These are phyloP conservation scores for Vicia faba DNA, from an alignment of 306 rosid species.

Conservation along the genomic window DNA sequence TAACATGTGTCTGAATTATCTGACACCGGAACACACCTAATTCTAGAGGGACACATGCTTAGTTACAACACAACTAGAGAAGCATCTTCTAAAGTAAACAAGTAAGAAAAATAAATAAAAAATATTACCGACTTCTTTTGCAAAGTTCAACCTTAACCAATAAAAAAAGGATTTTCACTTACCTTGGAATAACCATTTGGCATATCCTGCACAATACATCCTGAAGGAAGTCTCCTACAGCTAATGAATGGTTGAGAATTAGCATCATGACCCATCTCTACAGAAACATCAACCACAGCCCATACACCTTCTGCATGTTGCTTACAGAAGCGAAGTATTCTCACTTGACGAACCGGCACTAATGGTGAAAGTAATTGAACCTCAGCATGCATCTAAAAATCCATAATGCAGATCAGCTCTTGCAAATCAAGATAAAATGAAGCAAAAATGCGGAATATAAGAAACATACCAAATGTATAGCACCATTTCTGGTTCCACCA, in stretches of 20 bases:
- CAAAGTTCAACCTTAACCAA: constrained; percentile 31
- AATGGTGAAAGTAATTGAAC: constrained; percentile 82
- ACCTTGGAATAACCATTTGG: constrained; percentile 93
- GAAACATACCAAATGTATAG: constrained; percentile 69
- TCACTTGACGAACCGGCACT: constrained; percentile 71
- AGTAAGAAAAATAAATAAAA: constrained; percentile 34
- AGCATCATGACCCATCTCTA: constrained; percentile 59
- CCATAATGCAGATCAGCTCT: constrained; percentile 26
- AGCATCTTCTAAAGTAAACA: constrained; percentile 51
- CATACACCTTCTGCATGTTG: constrained; percentile 87
- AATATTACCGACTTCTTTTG: not conserved
- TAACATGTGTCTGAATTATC: too few species aligned
- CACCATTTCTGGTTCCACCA: constrained; percentile 77
- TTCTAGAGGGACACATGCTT: too few species aligned
- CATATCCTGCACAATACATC: constrained; percentile 88
- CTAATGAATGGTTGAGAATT: constrained; percentile 46
- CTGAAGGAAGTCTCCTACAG: constrained; percentile 93
- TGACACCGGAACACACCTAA: too few species aligned
- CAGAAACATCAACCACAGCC: constrained; percentile 91
- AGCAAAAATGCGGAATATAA: not conserved
- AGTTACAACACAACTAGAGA: constrained; percentile 39
- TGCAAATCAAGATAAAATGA: not conserved
- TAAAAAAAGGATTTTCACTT: constrained; percentile 19
- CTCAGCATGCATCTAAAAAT: constrained; percentile 78
- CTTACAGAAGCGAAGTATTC: constrained; percentile 85